Percentiles rank a stretch among this genome's conserved stretches.
These are phyloP conservation scores for Gypsophila paniculata DNA, from an alignment of 179 eudicot genomes.

Conservation along the genomic window DNA sequence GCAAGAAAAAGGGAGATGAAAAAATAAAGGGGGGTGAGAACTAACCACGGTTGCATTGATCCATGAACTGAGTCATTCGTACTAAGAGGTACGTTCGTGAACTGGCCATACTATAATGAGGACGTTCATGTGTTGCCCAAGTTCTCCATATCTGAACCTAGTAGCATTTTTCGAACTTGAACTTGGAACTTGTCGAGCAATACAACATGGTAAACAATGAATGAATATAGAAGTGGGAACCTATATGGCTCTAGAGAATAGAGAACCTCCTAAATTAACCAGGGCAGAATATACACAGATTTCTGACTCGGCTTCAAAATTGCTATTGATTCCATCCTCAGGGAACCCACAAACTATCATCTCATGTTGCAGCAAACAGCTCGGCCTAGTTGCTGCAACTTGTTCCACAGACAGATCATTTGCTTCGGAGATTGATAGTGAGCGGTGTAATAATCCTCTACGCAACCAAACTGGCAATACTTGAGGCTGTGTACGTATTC, in stretches of 20 bases:
- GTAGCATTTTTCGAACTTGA: background rate
- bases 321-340: conserved; percentile 23
- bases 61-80: background rate
- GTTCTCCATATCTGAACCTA: background rate
- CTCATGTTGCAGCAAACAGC: conserved; percentile 54
- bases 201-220: conserved; percentile 19
- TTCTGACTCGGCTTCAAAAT: no score
- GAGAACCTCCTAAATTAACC: conserved; percentile 23
- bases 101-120: no score
- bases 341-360: conserved; percentile 26
- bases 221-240: conserved; percentile 21
- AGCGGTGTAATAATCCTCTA: conserved; percentile 50
- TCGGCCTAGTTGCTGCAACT: conserved; percentile 38
- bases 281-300: conserved; percentile 31
- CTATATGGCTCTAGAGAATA: conserved; percentile 20
- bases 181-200: background rate
- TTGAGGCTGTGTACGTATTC: conserved; percentile 45
- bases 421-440: conserved; percentile 53
- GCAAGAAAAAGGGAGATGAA: background rate
- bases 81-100: background rate
- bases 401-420: conserved; percentile 49
- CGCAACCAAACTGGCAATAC: conserved; percentile 49
- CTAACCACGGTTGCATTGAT: background rate
- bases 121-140: no score
- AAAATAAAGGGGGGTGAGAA: no score